Base-by-base conservation (phyloP, 1,139 yeast genomes). In the Kodamaea sp. region DNA sequence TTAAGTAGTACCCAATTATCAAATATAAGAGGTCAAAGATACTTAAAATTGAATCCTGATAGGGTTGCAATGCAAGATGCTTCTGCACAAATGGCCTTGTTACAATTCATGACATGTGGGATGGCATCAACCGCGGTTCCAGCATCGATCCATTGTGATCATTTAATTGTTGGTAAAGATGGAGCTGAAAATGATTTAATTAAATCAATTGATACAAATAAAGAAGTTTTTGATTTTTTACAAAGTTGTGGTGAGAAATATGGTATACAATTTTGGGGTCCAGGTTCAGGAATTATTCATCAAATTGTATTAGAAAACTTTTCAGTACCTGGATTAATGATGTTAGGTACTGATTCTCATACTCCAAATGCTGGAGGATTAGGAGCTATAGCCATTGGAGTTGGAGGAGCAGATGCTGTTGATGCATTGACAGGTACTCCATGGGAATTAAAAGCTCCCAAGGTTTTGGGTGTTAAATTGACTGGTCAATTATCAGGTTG, bases 61-160 rank as follows among this genome's bases (percentile, higher is more conserved):
- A 78, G 98, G 55, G 98, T 92, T 15, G 98, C 98, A 23, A 90
- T 90, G 97, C 98, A 92, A 70, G 98, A 92, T 68, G 98, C 98
- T 1, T 85, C 96, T 22, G 98, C 98, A 2, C 98, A 92, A 67
- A 92, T 90, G 86, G 98, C 98, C 2, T 70, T 92, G 48, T 70
- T 92, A 48, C 98, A 92, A 66, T 92, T 92, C 65, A 90, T 92
- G 95, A 88, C 97, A 25, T 86, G 96, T 54, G 96, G 97, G 12
- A 79, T 90, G 80, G 60, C 79, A 35, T 70, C 80, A 26, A 87
- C 97, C 6, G 84, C 85, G 0, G 96, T 90, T 2, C 98, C 98
- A 3, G 96, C 85, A 7, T 85, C 96, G 2, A 88, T 92, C 50
- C 98, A 92, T 62, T 92, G 98, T 68, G 98, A 92, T 62, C 98